Base-by-base conservation (phyloP, 2,329 filamentous ascomycete genomes). In the Bisporella sp. region DNA sequence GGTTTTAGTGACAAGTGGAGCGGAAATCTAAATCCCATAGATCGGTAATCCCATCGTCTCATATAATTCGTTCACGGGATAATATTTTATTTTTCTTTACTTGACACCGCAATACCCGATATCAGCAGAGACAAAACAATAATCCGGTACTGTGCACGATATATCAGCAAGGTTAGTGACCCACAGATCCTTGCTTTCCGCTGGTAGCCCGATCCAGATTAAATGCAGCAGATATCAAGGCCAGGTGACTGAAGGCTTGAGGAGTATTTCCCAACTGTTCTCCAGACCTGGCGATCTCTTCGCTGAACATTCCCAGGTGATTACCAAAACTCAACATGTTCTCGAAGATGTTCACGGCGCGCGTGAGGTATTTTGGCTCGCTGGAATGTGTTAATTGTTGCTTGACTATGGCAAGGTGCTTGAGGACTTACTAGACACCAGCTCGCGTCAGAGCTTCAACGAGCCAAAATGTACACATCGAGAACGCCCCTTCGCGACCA, bases 401-500 rank as follows among this genome's bases (percentile, higher is more conserved):
- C 21, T 21, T 21, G 21, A 21, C 21, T 21, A 21, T 21, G 21
- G 21, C 21, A 21, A 21, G 21, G 21, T 21, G 21, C 3, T 21
- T 21, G 21, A 4, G 35, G 35, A 37, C 35, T 8, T 37, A 37
- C 35, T 85, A 84, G 45, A 74, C 70, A 57, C 77, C 71, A 57
- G 85, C 85, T 32, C 86, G 76, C 31, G 85, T 87, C 68, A 90
- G 76, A 29, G 86, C 85, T 67, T 90, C 87, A 9, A 90, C 84
- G 0, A 89, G 78, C 87, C 87, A 90, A 65, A 90, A 90, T 0
- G 85, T 90, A 62, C 85, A 89, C 85, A 90, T 89, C 61, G 78
- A 82, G 63, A 90, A 90, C 21, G 85, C 85, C 28, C 87, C 87
- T 67, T 90, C 86, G 47, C 77, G 74, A 13, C 86, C 86, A 37